Evolutionary conservation across 2,329 filamentous ascomycete species (phyloP).

Genomic region (Zelopaecilomyces penicillatus): DNA sequence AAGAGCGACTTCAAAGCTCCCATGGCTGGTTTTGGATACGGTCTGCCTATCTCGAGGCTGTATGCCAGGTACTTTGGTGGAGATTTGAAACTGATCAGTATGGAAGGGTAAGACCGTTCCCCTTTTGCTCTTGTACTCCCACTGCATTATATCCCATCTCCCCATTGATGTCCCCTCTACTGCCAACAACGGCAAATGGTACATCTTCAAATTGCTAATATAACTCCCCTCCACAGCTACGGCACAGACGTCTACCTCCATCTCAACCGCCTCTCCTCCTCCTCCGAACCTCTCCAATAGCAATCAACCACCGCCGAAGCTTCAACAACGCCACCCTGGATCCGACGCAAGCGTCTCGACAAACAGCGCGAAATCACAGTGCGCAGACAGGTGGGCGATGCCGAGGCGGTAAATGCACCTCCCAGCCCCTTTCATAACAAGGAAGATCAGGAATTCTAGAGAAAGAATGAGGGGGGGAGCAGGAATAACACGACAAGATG

Average conservation of each 20-base stretch:
- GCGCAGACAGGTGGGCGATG: conserved; percentile 84
- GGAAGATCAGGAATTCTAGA: conserved; percentile 28
- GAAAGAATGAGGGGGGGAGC: background rate
- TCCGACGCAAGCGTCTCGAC: conserved; percentile 58
- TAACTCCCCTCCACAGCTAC: conserved; percentile 52
- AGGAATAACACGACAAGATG: too few species aligned
- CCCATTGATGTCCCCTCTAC: too few species aligned
- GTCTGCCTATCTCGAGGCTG: conserved; percentile 82
- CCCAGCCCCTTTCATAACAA: conserved; percentile 22
- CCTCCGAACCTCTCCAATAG: conserved; percentile 95
- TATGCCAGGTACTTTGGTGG: conserved; percentile 97
- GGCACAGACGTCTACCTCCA: conserved; percentile 98
- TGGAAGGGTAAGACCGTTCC: conserved; percentile 74
- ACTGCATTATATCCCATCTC: background rate
- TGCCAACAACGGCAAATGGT: too few species aligned
- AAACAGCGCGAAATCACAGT: conserved; percentile 67
- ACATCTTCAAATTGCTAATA: background rate
- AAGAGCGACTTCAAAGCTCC: conserved; percentile 99
- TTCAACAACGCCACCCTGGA: conserved; percentile 22
- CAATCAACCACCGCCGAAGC: conserved; percentile 50
- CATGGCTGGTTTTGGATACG: conserved; percentile 99
- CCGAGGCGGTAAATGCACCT: conserved; percentile 58
- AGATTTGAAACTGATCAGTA: conserved; percentile 94
- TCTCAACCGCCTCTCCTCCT: conserved; percentile 89
- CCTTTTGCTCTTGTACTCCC: conserved; percentile 5